Evolutionary conservation across 2,329 filamentous ascomycete species (phyloP).

Genomic region (Cladosporium sp.): DNA sequence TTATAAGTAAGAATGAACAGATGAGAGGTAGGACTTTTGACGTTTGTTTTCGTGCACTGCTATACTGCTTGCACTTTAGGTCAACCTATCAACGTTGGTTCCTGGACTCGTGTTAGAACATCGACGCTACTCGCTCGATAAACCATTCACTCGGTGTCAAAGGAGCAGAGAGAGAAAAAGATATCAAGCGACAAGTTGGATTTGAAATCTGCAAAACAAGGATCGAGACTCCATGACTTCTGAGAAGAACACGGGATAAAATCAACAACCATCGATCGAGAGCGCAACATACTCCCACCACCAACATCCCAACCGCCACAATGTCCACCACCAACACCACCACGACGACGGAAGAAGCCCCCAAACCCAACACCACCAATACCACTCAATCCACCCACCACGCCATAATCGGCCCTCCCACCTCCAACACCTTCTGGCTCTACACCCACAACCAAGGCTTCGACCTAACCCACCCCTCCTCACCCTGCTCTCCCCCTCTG

Average conservation of each 20-base stretch:
- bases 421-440: constrained; percentile 45
- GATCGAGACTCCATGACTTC: neutral
- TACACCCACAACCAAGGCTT: constrained; percentile 40
- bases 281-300: neutral
- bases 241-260: neutral
- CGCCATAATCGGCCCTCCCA: constrained; percentile 40
- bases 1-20: no score
- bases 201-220: no score
- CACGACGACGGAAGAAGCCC: no score
- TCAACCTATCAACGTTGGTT: no score
- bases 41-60: no score
- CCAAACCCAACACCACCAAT: neutral
- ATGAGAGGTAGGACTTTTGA: no score
- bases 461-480: constrained; percentile 42
- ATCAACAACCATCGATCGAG: neutral
- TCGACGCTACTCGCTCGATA: no score
- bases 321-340: neutral
- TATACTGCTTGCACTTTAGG: no score
- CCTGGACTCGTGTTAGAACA: no score
- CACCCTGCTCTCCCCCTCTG: constrained; percentile 25
- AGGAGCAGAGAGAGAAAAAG: no score
- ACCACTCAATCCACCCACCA: constrained; percentile 28
- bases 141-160: no score
- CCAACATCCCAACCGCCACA: neutral
- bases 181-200: constrained; percentile 1